Conservation (phyloP, 768 basidiomycete genomes). For the Fomitopsis pulvina region DNA sequence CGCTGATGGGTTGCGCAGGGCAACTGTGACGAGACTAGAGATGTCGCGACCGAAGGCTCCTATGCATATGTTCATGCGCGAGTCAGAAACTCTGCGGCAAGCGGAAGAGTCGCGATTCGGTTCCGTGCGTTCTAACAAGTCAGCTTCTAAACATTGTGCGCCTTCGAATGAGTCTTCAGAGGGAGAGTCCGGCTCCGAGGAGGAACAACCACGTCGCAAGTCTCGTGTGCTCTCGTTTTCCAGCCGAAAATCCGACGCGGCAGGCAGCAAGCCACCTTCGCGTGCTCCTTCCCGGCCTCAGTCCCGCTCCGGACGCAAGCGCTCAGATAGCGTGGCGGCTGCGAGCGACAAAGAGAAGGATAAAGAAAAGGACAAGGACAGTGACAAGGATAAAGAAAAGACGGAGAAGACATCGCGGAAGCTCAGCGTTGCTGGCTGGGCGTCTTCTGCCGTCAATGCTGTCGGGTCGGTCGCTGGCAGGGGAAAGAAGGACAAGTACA, state of each 20-base stretch:
- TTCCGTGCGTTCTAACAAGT: conserved; percentile 29
- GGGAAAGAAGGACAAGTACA: conserved; percentile 50
- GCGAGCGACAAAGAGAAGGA: conserved; percentile 23
- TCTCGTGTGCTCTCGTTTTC: conserved; percentile 19
- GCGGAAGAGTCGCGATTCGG: conserved; percentile 22
- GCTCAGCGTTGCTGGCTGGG: conserved; percentile 54
- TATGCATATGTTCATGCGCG: background rate
- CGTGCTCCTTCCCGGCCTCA: conserved; percentile 49
- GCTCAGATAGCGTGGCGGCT: conserved; percentile 50
- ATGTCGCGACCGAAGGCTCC: conserved; percentile 9
- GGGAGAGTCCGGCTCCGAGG: conserved; percentile 7
- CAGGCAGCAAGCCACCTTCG: conserved; percentile 37
- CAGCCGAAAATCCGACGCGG: conserved; percentile 36
- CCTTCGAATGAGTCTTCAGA: conserved; percentile 3
- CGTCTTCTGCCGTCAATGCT: conserved; percentile 58
- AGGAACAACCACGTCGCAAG: background rate
- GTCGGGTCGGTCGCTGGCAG: conserved; percentile 55
- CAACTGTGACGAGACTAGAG: conserved; percentile 23
- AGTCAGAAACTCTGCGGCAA: background rate
- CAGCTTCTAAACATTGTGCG: conserved; percentile 15
- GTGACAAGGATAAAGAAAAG: conserved; percentile 20
- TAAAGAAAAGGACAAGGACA: conserved; percentile 33
- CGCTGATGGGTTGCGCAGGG: conserved; percentile 16
- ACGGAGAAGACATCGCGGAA: conserved; percentile 31
- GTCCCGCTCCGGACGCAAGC: conserved; percentile 58